A percentile compares a stretch with the other conserved stretches of the same genome.
Conservation (phyloP, 73 alveolate species). For the Paramecium caudatum region DNA sequence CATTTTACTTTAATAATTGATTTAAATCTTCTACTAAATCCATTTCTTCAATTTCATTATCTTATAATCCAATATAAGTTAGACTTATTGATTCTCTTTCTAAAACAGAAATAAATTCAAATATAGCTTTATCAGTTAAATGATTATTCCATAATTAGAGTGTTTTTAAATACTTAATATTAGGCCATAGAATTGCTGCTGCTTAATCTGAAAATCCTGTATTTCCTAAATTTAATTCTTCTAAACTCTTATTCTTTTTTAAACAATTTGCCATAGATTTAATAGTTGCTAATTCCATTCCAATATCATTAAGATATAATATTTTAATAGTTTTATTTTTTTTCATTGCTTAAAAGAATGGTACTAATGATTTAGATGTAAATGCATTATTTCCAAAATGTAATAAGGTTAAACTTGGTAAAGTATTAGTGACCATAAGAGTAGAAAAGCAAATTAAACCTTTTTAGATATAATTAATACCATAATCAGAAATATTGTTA, state of each 20-base stretch:
- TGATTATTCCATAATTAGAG: slow-evolving; percentile 63
- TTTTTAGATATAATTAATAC: neutral
- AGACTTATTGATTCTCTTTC: neutral
- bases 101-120: neutral
- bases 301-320: slow-evolving; percentile 48
- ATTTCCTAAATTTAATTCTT: slow-evolving; percentile 63
- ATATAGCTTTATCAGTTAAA: slow-evolving; percentile 28
- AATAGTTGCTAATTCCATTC: slow-evolving; percentile 34
- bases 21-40: slow-evolving; percentile 30
- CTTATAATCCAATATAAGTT: slow-evolving; percentile 8
- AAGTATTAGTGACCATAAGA: slow-evolving; percentile 1
- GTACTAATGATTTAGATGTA: slow-evolving; percentile 38
- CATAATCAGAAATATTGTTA: slow-evolving; percentile 49
- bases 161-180: neutral
- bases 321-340: slow-evolving; percentile 29
- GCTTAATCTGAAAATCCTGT: slow-evolving; percentile 68
- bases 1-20: neutral
- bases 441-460: slow-evolving; percentile 48
- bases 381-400: slow-evolving; percentile 55
- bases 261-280: slow-evolving; percentile 22
- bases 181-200: slow-evolving; percentile 45
- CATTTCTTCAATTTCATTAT: slow-evolving; percentile 12
- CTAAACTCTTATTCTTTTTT: slow-evolving; percentile 11
- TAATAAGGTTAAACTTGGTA: neutral
- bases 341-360: slow-evolving; percentile 33